These are phyloP conservation scores for Nakataea oryzae DNA, from an alignment of 2,329 filamentous ascomycete genomes.

Conservation along the genomic window DNA sequence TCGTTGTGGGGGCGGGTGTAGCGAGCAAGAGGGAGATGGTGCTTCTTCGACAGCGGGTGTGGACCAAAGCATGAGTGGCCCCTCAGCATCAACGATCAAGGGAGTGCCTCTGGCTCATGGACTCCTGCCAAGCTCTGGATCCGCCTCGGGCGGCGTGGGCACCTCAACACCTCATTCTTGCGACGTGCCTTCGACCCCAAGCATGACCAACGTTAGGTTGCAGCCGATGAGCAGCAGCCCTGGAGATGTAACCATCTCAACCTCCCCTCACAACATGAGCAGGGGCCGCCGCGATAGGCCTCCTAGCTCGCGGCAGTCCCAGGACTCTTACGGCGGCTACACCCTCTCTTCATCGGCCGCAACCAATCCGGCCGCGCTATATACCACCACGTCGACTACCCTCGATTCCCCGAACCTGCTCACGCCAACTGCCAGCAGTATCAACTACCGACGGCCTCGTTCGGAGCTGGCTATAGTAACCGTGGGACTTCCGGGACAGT, in stretches of 20 bases:
- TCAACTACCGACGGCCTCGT: neutral
- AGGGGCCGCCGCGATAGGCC: neutral
- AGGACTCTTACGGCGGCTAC: neutral
- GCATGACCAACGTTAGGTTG: neutral
- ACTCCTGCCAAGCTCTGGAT: conserved; percentile 1
- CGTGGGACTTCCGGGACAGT: neutral
- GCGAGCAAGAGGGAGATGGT: conserved; percentile 34
- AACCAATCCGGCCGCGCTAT: neutral
- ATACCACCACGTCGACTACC: neutral
- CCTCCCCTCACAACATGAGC: neutral
- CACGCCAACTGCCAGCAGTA: neutral
- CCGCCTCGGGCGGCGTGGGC: conserved; percentile 6
- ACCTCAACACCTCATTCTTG: conserved; percentile 10
- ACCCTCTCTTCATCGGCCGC: neutral
- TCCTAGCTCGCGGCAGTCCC: neutral
- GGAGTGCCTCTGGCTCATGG: neutral
- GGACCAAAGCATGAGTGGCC: conserved; percentile 16
- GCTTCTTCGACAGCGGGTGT: conserved; percentile 15
- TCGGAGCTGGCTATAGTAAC: conserved; percentile 2
- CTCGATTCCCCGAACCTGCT: neutral
- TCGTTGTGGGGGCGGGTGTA: conserved; percentile 11
- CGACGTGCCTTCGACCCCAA: conserved; percentile 12
- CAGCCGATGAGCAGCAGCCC: neutral
- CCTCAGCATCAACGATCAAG: conserved; percentile 14
- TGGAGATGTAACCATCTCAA: neutral